Evolutionary conservation across 768 basidiomycete genomes (phyloP).

Genomic region (Rhodotorula paludigena): DNA sequence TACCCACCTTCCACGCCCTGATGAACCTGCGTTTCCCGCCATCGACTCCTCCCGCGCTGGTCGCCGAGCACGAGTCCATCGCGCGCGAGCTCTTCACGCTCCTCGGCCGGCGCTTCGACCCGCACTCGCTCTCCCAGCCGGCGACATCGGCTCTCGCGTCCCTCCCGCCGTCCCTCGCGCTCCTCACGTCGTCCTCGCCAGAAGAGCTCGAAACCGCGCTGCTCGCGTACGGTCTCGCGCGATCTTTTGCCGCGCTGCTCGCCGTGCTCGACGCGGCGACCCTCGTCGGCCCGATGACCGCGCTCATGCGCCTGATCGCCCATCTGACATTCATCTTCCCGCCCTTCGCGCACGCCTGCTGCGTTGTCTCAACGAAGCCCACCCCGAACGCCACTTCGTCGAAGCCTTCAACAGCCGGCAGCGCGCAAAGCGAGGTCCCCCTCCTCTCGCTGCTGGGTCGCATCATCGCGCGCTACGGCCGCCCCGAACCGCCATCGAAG

Average conservation of each 20-base stretch:
- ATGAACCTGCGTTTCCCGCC: constrained; percentile 31
- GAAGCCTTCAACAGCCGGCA: neutral
- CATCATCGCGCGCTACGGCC: constrained; percentile 11
- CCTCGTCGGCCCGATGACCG: constrained; percentile 23
- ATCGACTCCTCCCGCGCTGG: neutral
- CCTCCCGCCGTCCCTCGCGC: neutral
- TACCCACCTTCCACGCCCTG: constrained; percentile 31
- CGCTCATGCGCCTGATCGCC: constrained; percentile 17
- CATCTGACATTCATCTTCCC: constrained; percentile 28
- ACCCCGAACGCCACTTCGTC: neutral
- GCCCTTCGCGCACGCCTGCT: neutral
- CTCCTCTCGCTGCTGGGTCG: constrained; percentile 5
- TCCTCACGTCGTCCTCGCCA: neutral
- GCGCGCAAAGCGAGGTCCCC: neutral
- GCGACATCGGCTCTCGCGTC: neutral
- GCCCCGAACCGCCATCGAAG: neutral
- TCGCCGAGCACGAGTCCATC: constrained; percentile 12
- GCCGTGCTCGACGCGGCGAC: constrained; percentile 12
- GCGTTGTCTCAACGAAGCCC: neutral
- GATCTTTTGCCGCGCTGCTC: constrained; percentile 3
- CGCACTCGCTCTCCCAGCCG: neutral
- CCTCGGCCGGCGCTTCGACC: constrained; percentile 21
- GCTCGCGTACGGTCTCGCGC: constrained; percentile 7
- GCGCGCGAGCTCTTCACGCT: constrained; percentile 21
- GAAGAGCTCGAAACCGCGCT: neutral